These are phyloP conservation scores for Beauveria rudraprayagi DNA, from an alignment of 2,329 filamentous ascomycete genomes.

Conservation along the genomic window DNA sequence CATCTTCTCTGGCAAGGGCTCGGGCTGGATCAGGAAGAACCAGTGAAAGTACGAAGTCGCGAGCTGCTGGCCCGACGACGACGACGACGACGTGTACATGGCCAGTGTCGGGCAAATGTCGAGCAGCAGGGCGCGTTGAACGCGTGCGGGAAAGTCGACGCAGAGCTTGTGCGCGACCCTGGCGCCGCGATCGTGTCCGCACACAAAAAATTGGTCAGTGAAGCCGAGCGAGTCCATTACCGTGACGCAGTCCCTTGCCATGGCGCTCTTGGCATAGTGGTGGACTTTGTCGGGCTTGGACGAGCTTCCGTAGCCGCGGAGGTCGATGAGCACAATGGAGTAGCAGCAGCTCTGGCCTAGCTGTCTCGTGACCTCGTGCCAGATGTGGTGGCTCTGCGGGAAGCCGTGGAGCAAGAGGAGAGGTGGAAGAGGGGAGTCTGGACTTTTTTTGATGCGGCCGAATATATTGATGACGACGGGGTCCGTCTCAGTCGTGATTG, in stretches of 20 bases:
- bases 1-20: conserved; percentile 42
- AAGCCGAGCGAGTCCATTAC: conserved; percentile 38
- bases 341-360: conserved; percentile 27
- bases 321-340: conserved; percentile 37
- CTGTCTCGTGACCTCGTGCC: conserved; percentile 37
- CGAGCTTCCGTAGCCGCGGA: conserved; percentile 44
- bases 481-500: conserved; percentile 27
- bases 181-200: conserved; percentile 50
- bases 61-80: conserved; percentile 30
- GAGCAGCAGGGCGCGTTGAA: conserved; percentile 36
- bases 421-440: conserved; percentile 26
- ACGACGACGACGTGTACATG: conserved; percentile 36
- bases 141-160: conserved; percentile 35
- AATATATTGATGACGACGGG: conserved; percentile 32
- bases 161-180: conserved; percentile 46
- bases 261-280: conserved; percentile 38
- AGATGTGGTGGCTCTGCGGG: conserved; percentile 44
- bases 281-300: conserved; percentile 32
- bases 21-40: conserved; percentile 48
- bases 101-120: conserved; percentile 48
- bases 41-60: conserved; percentile 49
- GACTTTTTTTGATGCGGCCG: conserved; percentile 29
- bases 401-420: conserved; percentile 45
- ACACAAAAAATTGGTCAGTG: conserved; percentile 35
- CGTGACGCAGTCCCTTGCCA: conserved; percentile 38